Percentiles rank a stretch among this genome's conserved stretches.
phyloP scores from a whole-genome alignment of 192 early-diverging fungal species.

The Chytriomyces confervae region DNA sequence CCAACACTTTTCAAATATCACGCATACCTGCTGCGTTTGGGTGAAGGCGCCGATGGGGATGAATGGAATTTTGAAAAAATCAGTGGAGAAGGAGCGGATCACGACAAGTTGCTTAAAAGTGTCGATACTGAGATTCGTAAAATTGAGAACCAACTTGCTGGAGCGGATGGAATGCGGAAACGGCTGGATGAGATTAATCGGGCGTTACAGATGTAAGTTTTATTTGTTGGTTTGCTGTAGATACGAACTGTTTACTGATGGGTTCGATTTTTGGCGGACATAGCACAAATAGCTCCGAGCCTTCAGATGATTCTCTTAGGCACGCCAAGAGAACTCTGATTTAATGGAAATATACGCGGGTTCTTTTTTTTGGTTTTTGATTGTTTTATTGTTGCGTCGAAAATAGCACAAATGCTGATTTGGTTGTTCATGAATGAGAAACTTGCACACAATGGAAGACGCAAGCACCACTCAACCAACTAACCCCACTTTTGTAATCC shows the following conservation, averaged over 20 bases:
- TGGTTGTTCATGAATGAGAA: too few species aligned
- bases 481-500: too few species aligned
- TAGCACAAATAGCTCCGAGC: background rate
- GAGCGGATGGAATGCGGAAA: slow-evolving; percentile 41
- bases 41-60: slow-evolving; percentile 44
- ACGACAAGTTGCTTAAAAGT: slow-evolving; percentile 29
- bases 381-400: too few species aligned
- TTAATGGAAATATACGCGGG: slow-evolving; percentile 4
- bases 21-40: slow-evolving; percentile 45
- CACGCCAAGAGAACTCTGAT: slow-evolving; percentile 59
- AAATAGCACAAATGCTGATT: too few species aligned
- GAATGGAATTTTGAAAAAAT: slow-evolving; percentile 55
- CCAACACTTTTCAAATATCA: slow-evolving; percentile 98
- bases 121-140: slow-evolving; percentile 51
- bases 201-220: slow-evolving; percentile 43
- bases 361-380: too few species aligned
- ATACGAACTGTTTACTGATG: too few species aligned
- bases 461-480: too few species aligned
- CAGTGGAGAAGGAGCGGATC: slow-evolving; percentile 32
- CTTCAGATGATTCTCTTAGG: slow-evolving; percentile 41
- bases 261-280: too few species aligned
- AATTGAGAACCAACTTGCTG: slow-evolving; percentile 46
- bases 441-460: too few species aligned
- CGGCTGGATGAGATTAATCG: slow-evolving; percentile 53
- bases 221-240: background rate